Evolutionary conservation across 1,139 yeast genomes (phyloP).

Genomic region (Kurtzmaniella quercitrusa): DNA sequence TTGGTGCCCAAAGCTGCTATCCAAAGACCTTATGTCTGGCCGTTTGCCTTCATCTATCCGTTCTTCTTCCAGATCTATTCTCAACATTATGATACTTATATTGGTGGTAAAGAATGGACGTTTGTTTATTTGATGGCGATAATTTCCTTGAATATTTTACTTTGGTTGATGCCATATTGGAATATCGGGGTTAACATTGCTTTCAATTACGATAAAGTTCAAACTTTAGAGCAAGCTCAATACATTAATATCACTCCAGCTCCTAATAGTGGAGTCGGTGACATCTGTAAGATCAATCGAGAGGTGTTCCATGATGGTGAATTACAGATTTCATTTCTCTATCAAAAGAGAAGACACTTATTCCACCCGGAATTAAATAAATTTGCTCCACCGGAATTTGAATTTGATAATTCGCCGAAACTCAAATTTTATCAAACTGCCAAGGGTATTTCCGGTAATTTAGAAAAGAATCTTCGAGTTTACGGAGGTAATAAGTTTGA

Average conservation of each 20-base stretch:
- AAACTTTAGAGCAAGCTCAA: conserved; percentile 55
- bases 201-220: conserved; percentile 65
- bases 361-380: conserved; percentile 49
- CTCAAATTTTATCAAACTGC: conserved; percentile 56
- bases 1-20: conserved; percentile 63
- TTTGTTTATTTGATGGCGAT: conserved; percentile 78
- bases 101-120: conserved; percentile 82
- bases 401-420: conserved; percentile 60
- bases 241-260: conserved; percentile 76
- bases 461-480: conserved; percentile 51
- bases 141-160: conserved; percentile 65
- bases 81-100: conserved; percentile 71
- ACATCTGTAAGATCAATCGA: conserved; percentile 62
- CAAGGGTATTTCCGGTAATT: conserved; percentile 60
- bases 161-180: conserved; percentile 97
- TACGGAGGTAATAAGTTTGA: conserved; percentile 89
- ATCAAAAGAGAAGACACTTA: conserved; percentile 90
- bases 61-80: conserved; percentile 62
- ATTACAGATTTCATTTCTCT: conserved; percentile 64
- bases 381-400: conserved; percentile 80
- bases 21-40: conserved; percentile 78
- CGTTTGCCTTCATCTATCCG: conserved; percentile 79
- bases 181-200: conserved; percentile 63
- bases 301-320: conserved; percentile 58
- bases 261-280: conserved; percentile 82